Percentiles rank a stretch among this genome's conserved stretches.
Evolutionary conservation across 2,329 filamentous ascomycete species (phyloP).

Genomic region (Neonectria neomacrospora): DNA sequence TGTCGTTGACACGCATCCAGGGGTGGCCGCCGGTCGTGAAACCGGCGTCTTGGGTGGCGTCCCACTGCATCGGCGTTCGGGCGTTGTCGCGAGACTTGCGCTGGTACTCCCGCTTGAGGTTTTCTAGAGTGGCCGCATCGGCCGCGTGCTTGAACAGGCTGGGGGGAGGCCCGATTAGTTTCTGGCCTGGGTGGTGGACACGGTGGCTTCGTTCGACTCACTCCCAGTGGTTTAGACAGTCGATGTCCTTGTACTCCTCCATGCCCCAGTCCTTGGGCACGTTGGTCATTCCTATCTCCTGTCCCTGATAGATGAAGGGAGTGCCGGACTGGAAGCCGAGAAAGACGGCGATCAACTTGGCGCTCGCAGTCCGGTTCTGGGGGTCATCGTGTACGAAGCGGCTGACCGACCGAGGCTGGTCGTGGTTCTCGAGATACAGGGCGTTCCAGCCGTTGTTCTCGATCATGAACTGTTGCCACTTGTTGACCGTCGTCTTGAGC

Average conservation of each 20-base stretch:
- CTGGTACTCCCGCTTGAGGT: slow-evolving; percentile 59
- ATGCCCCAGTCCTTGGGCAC: slow-evolving; percentile 70
- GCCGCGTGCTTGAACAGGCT: slow-evolving; percentile 53
- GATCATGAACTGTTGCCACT: slow-evolving; percentile 70
- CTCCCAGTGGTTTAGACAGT: slow-evolving; percentile 64
- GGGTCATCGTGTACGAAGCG: slow-evolving; percentile 64
- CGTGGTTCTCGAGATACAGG: slow-evolving; percentile 74
- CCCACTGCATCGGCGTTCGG: slow-evolving; percentile 79
- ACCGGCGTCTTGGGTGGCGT: slow-evolving; percentile 67
- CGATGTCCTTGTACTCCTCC: slow-evolving; percentile 75
- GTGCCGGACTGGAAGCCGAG: slow-evolving; percentile 70
- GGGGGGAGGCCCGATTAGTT: slow-evolving; percentile 11
- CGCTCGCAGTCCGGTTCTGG: slow-evolving; percentile 59
- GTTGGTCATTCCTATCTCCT: slow-evolving; percentile 75
- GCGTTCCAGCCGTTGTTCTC: slow-evolving; percentile 72
- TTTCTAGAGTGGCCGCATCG: slow-evolving; percentile 52
- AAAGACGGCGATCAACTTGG: slow-evolving; percentile 70
- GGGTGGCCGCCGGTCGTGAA: slow-evolving; percentile 69
- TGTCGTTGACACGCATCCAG: slow-evolving; percentile 78
- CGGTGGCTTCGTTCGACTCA: slow-evolving; percentile 37
- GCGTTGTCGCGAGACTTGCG: slow-evolving; percentile 75
- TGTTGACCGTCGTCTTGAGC: slow-evolving; percentile 63
- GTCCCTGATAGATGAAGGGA: slow-evolving; percentile 75
- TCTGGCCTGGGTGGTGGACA: not conserved
- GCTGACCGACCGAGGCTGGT: slow-evolving; percentile 70